phyloP scores from a whole-genome alignment of 2,329 filamentous ascomycete genomes.

The Aphanoascus verrucosus region DNA sequence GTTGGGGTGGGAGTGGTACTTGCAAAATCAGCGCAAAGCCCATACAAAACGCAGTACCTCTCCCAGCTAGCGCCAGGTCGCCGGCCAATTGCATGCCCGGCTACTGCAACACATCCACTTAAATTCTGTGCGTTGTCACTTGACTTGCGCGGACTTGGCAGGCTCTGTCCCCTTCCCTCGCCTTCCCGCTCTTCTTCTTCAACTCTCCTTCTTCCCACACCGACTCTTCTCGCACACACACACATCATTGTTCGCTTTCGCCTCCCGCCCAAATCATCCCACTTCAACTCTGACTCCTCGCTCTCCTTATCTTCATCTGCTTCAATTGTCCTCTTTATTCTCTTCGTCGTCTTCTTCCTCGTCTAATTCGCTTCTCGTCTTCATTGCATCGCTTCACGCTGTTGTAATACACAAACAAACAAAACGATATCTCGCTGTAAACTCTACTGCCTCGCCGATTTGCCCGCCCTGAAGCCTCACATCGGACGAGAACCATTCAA shows the following conservation, averaged over 20 bases:
- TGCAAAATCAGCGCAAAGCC: background rate
- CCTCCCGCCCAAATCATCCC: constrained; percentile 21
- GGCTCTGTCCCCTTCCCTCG: background rate
- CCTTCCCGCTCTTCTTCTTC: background rate
- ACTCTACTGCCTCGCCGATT: background rate
- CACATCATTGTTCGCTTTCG: constrained; percentile 7
- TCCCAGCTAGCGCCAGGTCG: background rate
- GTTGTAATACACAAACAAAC: constrained; percentile 15
- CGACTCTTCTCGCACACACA: background rate
- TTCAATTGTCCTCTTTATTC: constrained; percentile 15
- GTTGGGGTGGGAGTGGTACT: constrained; percentile 4
- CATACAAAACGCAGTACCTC: background rate
- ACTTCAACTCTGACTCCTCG: constrained; percentile 2
- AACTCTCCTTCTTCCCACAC: constrained; percentile 5
- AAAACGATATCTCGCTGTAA: background rate
- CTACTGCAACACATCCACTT: background rate
- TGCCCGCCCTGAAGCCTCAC: background rate
- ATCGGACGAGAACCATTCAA: background rate
- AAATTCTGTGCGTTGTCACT: constrained; percentile 8
- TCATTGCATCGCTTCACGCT: constrained; percentile 12
- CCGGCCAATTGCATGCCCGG: background rate
- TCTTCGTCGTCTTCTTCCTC: constrained; percentile 17
- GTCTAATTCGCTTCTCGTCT: constrained; percentile 19
- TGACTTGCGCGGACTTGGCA: background rate
- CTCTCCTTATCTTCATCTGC: constrained; percentile 17